Base-by-base conservation (phyloP, 139 green algal genomes). In the Zygnema cylindricum region DNA sequence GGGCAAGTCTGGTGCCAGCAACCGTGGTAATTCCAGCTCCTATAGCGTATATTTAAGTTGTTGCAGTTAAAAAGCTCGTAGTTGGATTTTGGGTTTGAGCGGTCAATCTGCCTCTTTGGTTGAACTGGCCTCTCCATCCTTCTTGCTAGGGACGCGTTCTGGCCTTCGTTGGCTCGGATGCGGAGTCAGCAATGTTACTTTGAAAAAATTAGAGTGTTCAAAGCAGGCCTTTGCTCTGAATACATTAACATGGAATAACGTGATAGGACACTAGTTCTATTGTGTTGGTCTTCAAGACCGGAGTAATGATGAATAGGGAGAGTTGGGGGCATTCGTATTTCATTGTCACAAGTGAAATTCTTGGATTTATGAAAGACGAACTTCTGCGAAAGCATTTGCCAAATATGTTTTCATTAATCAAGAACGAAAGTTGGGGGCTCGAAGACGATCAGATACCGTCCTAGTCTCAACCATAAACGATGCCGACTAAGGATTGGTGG, bases 401-500 rank as follows among this genome's bases (percentile, higher is more conserved):
- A 98, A 98, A 96, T 96, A 98, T 98, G 96, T 98, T 98, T 98
- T 98, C 96, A 98, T 98, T 98, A 95, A 98, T 98, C 96, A 98
- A 98, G 96, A 98, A 98, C 96, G 96, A 98, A 98, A 98, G 96
- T 98, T 98, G 96, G 96, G 96, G 96, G 96, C 95, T 98, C 96
- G 96, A 98, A 98, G 96, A 98, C 95, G 96, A 98, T 98, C 96
- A 98, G 96, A 98, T 98, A 98, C 96, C 96, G 95, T 98, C 96
- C 94, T 98, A 98, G 96, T 98, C 96, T 98, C 95, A 98, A 98
- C 96, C 96, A 98, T 98, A 98, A 98, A 98, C 95, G 96, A 98
- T 98, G 96, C 96, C 96, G 95, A 98, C 96, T 98, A 98, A 96
- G 96, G 96, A 98, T 97, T 97, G 95, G 96, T 92, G 93, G 95